These are phyloP conservation scores for Castanopsis chinensis DNA, from an alignment of 306 rosid genomes.

Conservation along the genomic window DNA sequence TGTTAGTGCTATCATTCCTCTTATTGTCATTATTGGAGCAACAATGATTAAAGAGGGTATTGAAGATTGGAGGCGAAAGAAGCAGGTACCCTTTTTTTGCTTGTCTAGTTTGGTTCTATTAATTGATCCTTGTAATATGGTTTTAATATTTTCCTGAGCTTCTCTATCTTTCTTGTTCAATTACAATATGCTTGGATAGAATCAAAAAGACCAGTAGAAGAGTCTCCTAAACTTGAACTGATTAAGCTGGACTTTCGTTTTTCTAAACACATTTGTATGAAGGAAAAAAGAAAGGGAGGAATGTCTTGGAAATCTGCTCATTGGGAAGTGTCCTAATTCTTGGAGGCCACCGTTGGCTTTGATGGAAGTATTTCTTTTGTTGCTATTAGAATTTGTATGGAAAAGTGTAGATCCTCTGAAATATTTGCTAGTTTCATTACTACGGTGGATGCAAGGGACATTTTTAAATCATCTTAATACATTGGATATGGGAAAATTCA, in stretches of 20 bases:
- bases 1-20: conserved; percentile 79
- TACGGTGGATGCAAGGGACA: conserved; percentile 4
- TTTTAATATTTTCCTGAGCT: not conserved
- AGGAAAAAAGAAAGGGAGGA: too few species aligned
- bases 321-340: not conserved
- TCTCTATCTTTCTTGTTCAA: conserved; percentile 5
- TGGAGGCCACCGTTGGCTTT: not conserved
- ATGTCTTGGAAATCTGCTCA: not conserved
- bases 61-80: conserved; percentile 76
- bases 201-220: conserved; percentile 16
- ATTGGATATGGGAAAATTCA: conserved; percentile 13
- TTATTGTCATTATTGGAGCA: conserved; percentile 54
- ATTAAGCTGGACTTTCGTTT: not conserved
- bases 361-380: conserved; percentile 4
- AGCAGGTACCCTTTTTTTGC: conserved; percentile 58
- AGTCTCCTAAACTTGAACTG: not conserved
- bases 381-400: not conserved
- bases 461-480: not conserved
- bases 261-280: not conserved
- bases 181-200: conserved; percentile 16
- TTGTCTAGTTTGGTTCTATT: conserved; percentile 4
- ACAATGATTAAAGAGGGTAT: conserved; percentile 85
- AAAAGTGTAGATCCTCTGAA: conserved; percentile 9
- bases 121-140: conserved; percentile 7
- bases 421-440: not conserved